A percentile compares a stretch with the other conserved stretches of the same genome.
Conservation (phyloP, 192 early-diverging fungal genomes). For the Allomyces macrogynus region DNA sequence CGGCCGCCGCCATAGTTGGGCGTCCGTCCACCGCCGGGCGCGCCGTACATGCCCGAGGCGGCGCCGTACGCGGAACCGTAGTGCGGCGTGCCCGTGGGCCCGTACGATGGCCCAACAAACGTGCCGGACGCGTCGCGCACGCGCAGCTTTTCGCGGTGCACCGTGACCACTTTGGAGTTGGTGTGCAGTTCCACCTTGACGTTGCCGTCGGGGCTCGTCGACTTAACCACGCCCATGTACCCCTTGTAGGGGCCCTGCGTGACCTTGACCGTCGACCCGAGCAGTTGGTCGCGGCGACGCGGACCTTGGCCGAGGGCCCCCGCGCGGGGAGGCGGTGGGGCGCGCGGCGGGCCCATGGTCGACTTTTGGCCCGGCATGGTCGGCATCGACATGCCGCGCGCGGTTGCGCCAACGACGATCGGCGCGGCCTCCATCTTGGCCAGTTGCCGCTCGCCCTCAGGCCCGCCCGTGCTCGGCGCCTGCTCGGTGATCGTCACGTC, state of each 20-base stretch:
- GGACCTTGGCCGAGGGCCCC: background rate
- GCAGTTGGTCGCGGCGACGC: background rate
- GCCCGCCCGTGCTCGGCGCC: no score
- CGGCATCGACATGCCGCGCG: no score
- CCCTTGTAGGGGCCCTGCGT: slow-evolving; percentile 82
- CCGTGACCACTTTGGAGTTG: slow-evolving; percentile 55
- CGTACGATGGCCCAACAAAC: slow-evolving; percentile 23
- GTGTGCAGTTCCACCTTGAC: slow-evolving; percentile 88
- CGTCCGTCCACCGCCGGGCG: slow-evolving; percentile 19
- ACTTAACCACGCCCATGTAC: slow-evolving; percentile 92
- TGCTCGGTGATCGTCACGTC: slow-evolving; percentile 29
- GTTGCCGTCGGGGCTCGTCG: slow-evolving; percentile 34
- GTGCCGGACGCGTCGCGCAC: slow-evolving; percentile 35
- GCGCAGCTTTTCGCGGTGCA: slow-evolving; percentile 54
- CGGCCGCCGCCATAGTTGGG: slow-evolving; percentile 15
- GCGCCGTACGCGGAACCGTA: slow-evolving; percentile 9
- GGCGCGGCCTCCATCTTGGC: no score
- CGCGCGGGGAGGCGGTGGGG: background rate
- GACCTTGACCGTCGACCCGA: slow-evolving; percentile 50
- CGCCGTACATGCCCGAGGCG: slow-evolving; percentile 9
- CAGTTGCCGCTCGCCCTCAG: no score
- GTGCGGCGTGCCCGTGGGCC: slow-evolving; percentile 8
- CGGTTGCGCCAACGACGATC: no score
- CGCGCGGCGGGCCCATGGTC: no score
- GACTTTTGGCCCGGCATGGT: no score